phyloP scores from a whole-genome alignment of 441 rosid genomes.

The Populus hybrid region DNA sequence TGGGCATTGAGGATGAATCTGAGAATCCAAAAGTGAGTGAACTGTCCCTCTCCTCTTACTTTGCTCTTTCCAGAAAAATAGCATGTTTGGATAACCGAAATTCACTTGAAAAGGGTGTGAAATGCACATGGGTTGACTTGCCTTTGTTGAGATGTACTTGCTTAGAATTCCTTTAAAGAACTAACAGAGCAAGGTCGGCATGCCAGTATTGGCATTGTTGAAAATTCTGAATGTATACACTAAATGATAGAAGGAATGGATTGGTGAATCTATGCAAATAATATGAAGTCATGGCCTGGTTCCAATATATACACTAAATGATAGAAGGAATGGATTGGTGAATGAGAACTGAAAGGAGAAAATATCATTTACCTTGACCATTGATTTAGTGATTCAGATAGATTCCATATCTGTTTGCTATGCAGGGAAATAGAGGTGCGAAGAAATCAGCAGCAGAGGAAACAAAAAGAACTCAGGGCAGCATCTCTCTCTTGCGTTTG shows the following conservation, averaged over 20 bases:
- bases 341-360: background rate
- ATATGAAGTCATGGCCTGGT: no score
- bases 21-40: conserved; percentile 57
- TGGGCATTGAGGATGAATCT: conserved; percentile 53
- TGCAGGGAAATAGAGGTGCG: conserved; percentile 60
- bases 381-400: background rate
- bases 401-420: background rate
- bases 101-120: background rate
- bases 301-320: no score
- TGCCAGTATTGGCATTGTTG: no score
- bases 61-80: background rate
- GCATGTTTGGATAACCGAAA: no score
- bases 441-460: conserved; percentile 39
- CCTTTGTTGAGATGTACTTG: background rate
- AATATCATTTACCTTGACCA: background rate
- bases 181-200: no score
- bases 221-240: no score
- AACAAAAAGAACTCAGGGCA: conserved; percentile 65
- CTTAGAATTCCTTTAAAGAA: no score
- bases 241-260: no score
- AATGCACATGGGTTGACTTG: no score
- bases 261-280: no score
- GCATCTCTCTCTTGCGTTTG: conserved; percentile 54
- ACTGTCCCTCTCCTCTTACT: background rate
- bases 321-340: no score